Evolutionary conservation across 441 rosid species (phyloP), one percentile per base, ranked within the genome.

Genomic region (Biscutella auriculata): DNA sequence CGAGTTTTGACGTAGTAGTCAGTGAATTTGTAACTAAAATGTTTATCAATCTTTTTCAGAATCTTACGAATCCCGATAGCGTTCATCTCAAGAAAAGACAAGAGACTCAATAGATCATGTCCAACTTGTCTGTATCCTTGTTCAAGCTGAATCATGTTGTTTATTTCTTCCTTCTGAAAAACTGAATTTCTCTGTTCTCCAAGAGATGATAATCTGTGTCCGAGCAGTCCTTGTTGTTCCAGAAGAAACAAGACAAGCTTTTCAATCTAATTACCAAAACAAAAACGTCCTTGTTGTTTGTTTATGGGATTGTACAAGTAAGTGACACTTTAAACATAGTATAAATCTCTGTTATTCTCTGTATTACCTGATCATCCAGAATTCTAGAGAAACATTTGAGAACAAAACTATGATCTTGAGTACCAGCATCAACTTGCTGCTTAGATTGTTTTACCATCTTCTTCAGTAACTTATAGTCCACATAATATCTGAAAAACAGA

Each of bases 61-160:
- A 93, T 93, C 79, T 94, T 94, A 26, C 96, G 91, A 54, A 94
- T 76, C 52, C 96, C 99, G 53, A 85, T 63, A 6, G 99, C 96
- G 40, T 94, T 94, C 46, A 94, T 69, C 77, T 94, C 99, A 56
- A 79, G 66, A 12, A 70, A 79, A 58, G 40, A 70, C 15, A 79
- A 76, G 29, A 79, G 78, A 73, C 54, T 70, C 59, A 79, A 53
- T 30, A 79, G 78, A 56, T 79, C 82, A 9, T 39, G 60, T 12
- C 79, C 84, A 6, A 65, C 73, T 45, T 60, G 67, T 73, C 84
- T 68, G n/a, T 74, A 77, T 26, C 71, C 71, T 66, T 75, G 79
- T 53, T 59, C 67, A 17, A 80, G 40, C 59, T 80, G 78, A 16
- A 58, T 44, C 53, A 68, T 9, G 56, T 60, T 60, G 37, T 12